phyloP scores from a whole-genome alignment of 352 stramenopile species.

The Phytopythium aichiense region DNA sequence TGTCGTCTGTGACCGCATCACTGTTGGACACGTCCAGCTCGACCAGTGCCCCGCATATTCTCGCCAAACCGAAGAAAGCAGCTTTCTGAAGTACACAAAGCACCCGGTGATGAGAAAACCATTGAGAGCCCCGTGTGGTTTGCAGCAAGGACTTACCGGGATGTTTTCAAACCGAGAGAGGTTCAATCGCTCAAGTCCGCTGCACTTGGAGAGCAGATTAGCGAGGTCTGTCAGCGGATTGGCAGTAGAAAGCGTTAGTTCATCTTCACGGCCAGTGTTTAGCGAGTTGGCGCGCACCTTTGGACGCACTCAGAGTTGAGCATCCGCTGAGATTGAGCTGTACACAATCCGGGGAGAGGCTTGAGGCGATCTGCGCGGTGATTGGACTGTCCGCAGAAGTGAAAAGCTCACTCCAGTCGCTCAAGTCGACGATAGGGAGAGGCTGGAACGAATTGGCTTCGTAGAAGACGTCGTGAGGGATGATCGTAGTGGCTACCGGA shows the following conservation, averaged over 20 bases:
- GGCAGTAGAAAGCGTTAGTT: background rate
- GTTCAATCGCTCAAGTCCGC: slow-evolving; percentile 29
- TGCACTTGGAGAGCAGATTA: slow-evolving; percentile 32
- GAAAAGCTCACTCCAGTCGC: slow-evolving; percentile 48
- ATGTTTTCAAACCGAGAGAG: slow-evolving; percentile 35
- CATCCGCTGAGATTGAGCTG: slow-evolving; percentile 48
- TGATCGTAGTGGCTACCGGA: background rate
- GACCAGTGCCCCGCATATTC: slow-evolving; percentile 20
- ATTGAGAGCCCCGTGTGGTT: background rate
- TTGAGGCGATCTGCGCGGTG: slow-evolving; percentile 32
- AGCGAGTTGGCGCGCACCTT: slow-evolving; percentile 20
- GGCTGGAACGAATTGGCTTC: slow-evolving; percentile 44
- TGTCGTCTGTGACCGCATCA: slow-evolving; percentile 50
- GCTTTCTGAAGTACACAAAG: slow-evolving; percentile 32
- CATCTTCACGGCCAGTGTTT: background rate
- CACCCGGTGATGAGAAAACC: background rate
- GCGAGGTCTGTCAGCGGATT: slow-evolving; percentile 24
- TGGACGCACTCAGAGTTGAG: slow-evolving; percentile 12
- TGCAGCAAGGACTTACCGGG: slow-evolving; percentile 20
- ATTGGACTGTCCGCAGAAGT: slow-evolving; percentile 11
- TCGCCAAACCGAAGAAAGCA: slow-evolving; percentile 27
- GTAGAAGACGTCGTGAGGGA: slow-evolving; percentile 56
- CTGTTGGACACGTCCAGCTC: slow-evolving; percentile 37
- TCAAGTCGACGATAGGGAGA: slow-evolving; percentile 36
- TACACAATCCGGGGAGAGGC: slow-evolving; percentile 37